These are phyloP conservation scores for Leucosporidium yakuticum DNA, from an alignment of 768 basidiomycete species.

Conservation along the genomic window DNA sequence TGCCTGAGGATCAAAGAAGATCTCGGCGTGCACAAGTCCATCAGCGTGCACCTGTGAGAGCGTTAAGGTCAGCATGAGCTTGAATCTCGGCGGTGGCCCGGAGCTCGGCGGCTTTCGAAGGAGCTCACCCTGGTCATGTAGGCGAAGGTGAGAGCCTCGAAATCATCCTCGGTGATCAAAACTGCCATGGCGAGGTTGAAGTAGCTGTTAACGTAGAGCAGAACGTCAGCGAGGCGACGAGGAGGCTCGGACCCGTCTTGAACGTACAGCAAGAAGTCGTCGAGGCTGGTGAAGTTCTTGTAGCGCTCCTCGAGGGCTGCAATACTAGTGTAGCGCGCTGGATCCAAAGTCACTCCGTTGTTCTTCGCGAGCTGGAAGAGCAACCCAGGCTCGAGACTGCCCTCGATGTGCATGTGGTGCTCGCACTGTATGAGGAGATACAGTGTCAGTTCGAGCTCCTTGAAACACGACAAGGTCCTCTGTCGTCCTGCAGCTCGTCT, in stretches of 20 bases:
- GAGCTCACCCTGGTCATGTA: slow-evolving; percentile 28
- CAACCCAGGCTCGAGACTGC: slow-evolving; percentile 28
- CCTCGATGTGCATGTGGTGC: slow-evolving; percentile 39
- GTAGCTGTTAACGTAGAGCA: not conserved
- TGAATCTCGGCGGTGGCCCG: too few relatives aligned
- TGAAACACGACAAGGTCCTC: too few relatives aligned
- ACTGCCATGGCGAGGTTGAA: slow-evolving; percentile 29
- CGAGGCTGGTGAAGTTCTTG: slow-evolving; percentile 33
- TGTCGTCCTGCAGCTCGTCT: too few relatives aligned
- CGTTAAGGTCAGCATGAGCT: too few relatives aligned
- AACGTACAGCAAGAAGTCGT: slow-evolving; percentile 29
- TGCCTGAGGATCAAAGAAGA: slow-evolving; percentile 4
- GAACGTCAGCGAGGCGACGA: not conserved
- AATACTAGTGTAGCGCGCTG: slow-evolving; percentile 18
- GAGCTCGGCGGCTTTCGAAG: too few relatives aligned
- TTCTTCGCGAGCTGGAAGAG: slow-evolving; percentile 32
- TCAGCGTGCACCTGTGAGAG: slow-evolving; percentile 7
- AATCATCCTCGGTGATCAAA: slow-evolving; percentile 31
- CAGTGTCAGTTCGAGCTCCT: not conserved
- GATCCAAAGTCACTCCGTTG: slow-evolving; percentile 25
- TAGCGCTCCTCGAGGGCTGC: slow-evolving; percentile 29
- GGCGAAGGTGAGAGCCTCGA: slow-evolving; percentile 27
- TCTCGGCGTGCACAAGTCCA: slow-evolving; percentile 34
- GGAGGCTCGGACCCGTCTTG: not conserved
- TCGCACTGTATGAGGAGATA: slow-evolving; percentile 19